phyloP scores from a whole-genome alignment of 2,329 filamentous ascomycete genomes.

The Rugonectria rugulosa region DNA sequence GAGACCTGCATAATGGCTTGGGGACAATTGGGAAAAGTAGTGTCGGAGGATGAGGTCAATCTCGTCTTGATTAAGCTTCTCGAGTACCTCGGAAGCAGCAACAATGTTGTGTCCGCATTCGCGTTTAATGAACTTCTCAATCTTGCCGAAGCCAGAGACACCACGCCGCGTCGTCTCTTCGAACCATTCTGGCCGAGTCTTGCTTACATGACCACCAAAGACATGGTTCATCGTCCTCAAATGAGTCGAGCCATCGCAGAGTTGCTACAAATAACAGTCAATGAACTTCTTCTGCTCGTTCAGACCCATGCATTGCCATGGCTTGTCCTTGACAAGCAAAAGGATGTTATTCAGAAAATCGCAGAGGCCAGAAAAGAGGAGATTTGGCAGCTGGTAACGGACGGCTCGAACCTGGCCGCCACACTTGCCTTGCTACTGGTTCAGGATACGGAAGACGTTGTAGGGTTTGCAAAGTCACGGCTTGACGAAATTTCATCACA shows the following conservation, averaged over 20 bases:
- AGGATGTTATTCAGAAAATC: slow-evolving; percentile 81
- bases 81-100: slow-evolving; percentile 85
- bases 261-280: slow-evolving; percentile 76
- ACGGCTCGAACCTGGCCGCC: slow-evolving; percentile 62
- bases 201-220: slow-evolving; percentile 82
- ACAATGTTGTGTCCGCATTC: slow-evolving; percentile 78
- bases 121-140: slow-evolving; percentile 84
- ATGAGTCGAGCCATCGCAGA: slow-evolving; percentile 83
- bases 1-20: slow-evolving; percentile 88
- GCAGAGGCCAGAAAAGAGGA: slow-evolving; percentile 80
- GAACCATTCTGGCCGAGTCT: slow-evolving; percentile 89
- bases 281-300: slow-evolving; percentile 76
- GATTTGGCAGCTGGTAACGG: slow-evolving; percentile 62
- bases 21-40: slow-evolving; percentile 81
- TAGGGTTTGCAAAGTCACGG: slow-evolving; percentile 72
- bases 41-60: slow-evolving; percentile 84
- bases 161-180: slow-evolving; percentile 74
- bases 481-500: slow-evolving; percentile 73
- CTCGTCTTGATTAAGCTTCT: slow-evolving; percentile 84
- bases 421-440: slow-evolving; percentile 67
- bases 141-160: slow-evolving; percentile 70
- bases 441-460: slow-evolving; percentile 64
- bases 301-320: slow-evolving; percentile 86
- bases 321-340: slow-evolving; percentile 79
- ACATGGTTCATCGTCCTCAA: slow-evolving; percentile 81